Conservation (phyloP, 2,329 filamentous ascomycete species). For the Neofusicoccum sp. region DNA sequence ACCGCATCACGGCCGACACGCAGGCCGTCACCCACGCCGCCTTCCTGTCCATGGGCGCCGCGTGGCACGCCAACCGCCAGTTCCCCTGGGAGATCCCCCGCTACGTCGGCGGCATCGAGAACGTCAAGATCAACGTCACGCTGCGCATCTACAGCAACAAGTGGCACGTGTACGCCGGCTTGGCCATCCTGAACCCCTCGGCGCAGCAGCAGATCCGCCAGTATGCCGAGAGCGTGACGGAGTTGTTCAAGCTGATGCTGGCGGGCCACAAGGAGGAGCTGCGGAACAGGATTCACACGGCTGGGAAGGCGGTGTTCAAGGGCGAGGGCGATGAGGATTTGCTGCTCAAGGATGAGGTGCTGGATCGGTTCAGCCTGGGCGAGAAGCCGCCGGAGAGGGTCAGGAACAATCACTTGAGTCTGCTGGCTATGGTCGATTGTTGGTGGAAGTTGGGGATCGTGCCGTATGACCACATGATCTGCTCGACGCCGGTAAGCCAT, state of each 20-base stretch:
- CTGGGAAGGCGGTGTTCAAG: slow-evolving; percentile 72
- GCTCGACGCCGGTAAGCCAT: slow-evolving; percentile 76
- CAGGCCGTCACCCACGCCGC: slow-evolving; percentile 98
- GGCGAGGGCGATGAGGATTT: slow-evolving; percentile 61
- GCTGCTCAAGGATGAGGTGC: slow-evolving; percentile 74
- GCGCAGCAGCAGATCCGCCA: slow-evolving; percentile 91
- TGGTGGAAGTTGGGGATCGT: slow-evolving; percentile 94
- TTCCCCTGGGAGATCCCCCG: slow-evolving; percentile 97
- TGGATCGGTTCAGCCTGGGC: slow-evolving; percentile 87
- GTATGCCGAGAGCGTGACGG: slow-evolving; percentile 89
- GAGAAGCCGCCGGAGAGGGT: slow-evolving; percentile 67
- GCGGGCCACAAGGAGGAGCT: slow-evolving; percentile 79
- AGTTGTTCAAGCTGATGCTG: slow-evolving; percentile 96
- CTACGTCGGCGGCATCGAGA: slow-evolving; percentile 96
- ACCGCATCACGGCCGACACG: slow-evolving; percentile 96
- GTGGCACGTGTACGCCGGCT: slow-evolving; percentile 98
- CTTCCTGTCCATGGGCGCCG: slow-evolving; percentile 94
- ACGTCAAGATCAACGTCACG: slow-evolving; percentile 98
- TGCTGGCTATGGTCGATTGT: slow-evolving; percentile 97
- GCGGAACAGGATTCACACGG: slow-evolving; percentile 72
- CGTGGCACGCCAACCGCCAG: slow-evolving; percentile 92
- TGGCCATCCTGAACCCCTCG: slow-evolving; percentile 94
- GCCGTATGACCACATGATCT: slow-evolving; percentile 99
- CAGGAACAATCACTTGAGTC: slow-evolving; percentile 90
- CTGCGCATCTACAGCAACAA: slow-evolving; percentile 97